Percentiles rank a stretch among this genome's conserved stretches.
phyloP scores from a whole-genome alignment of 257 asterid genomes.

The Nicotiana tomentosiformis region DNA sequence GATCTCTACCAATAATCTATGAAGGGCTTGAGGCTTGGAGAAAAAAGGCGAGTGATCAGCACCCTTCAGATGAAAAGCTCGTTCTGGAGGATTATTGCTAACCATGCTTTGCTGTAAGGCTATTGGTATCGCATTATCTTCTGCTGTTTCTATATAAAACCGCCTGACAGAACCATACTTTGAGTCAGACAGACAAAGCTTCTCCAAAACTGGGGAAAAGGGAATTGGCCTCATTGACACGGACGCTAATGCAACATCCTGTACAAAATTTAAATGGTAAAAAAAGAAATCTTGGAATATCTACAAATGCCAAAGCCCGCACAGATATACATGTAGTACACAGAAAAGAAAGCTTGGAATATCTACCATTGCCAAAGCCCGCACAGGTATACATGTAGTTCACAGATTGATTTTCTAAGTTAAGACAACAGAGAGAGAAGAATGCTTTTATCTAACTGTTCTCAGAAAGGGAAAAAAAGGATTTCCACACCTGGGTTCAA shows the following conservation, averaged over 20 bases:
- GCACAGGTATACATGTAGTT: background rate
- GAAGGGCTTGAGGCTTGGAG: constrained; percentile 96
- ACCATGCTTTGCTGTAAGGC: constrained; percentile 69
- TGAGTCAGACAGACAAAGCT: constrained; percentile 65
- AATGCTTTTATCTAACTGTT: background rate
- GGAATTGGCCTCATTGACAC: constrained; percentile 96
- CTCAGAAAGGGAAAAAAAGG: background rate
- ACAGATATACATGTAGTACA: background rate
- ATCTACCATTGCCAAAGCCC: background rate
- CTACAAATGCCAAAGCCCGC: background rate
- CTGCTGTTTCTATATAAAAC: constrained; percentile 66
- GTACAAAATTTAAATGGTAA: background rate
- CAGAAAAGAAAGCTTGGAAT: background rate
- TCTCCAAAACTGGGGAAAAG: constrained; percentile 78
- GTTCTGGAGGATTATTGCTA: constrained; percentile 62
- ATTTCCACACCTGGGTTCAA: no score
- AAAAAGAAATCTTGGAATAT: background rate
- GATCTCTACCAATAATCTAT: constrained; percentile 69
- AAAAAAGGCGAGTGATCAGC: constrained; percentile 97
- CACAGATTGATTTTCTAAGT: background rate
- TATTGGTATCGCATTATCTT: constrained; percentile 84
- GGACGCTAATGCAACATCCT: constrained; percentile 97
- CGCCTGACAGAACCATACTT: constrained; percentile 81
- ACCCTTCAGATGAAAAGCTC: constrained; percentile 68
- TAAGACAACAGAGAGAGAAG: background rate